Evolutionary conservation across 1,284 basidiomycete genomes (phyloP).

Genomic region (Leccinum fuscescens): DNA sequence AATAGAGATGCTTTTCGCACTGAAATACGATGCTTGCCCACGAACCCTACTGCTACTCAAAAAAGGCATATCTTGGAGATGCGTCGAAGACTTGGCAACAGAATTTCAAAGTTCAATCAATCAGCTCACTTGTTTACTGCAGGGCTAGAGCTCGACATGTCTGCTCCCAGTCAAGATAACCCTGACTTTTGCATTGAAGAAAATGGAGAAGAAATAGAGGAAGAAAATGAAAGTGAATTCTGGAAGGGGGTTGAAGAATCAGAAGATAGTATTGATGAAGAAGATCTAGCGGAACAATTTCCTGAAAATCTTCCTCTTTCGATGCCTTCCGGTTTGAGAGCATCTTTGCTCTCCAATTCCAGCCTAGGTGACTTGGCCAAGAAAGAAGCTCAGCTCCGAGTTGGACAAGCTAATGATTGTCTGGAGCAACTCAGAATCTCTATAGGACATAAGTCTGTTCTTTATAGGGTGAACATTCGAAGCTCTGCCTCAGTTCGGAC

Average conservation of each 20-base stretch:
- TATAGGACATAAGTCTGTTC: conserved; percentile 11
- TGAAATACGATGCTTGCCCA: background rate
- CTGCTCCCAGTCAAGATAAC: background rate
- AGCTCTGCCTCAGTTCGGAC: conserved; percentile 6
- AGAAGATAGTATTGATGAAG: background rate
- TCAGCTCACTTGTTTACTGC: background rate
- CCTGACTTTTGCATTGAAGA: background rate
- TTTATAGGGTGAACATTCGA: conserved; percentile 1
- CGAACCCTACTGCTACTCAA: background rate
- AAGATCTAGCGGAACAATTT: background rate
- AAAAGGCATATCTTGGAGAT: background rate
- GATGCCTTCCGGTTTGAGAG: background rate
- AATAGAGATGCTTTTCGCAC: conserved; percentile 4
- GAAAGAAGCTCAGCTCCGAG: background rate
- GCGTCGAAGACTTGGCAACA: background rate
- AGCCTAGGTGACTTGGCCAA: background rate
- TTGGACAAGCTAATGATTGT: background rate
- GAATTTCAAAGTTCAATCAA: conserved; percentile 7
- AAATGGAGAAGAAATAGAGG: background rate
- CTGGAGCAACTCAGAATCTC: conserved; percentile 6
- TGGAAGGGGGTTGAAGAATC: background rate
- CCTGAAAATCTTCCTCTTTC: background rate
- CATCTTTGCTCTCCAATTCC: background rate
- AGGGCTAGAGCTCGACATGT: background rate
- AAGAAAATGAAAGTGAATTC: background rate